A percentile compares a stretch with the other conserved stretches of the same genome.
phyloP scores from a whole-genome alignment of 2,329 filamentous ascomycete genomes.

The Sphaerulina vaccinii region DNA sequence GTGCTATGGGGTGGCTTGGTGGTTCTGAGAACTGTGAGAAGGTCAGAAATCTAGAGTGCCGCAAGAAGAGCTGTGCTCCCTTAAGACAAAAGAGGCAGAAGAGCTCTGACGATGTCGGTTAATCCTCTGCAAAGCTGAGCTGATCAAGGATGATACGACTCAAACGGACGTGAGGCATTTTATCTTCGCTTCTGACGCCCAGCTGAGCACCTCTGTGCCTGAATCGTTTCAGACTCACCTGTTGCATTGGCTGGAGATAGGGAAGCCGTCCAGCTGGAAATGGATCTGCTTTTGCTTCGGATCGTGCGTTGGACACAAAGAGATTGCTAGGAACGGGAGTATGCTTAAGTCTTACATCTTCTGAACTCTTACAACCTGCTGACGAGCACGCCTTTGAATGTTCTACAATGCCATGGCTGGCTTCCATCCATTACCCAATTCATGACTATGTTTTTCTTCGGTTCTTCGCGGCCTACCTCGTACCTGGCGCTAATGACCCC shows the following conservation, averaged over 20 bases:
- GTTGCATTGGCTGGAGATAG: conserved; percentile 7
- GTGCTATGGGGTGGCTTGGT: background rate
- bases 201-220: no score
- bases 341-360: background rate
- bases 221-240: conserved; percentile 13
- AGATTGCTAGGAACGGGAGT: conserved; percentile 2
- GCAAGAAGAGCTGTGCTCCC: background rate
- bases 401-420: no score
- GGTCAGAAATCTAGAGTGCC: background rate
- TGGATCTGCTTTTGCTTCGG: background rate
- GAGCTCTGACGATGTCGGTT: conserved; percentile 6
- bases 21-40: background rate
- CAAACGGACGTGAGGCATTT: background rate
- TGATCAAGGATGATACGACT: background rate
- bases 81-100: background rate
- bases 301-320: background rate
- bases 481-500: conserved; percentile 8
- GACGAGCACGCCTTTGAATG: no score
- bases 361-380: no score
- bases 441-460: background rate
- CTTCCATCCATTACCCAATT: no score
- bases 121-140: conserved; percentile 2
- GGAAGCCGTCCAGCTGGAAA: background rate
- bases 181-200: no score
- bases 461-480: conserved; percentile 7